Evolutionary conservation across 1,284 basidiomycete genomes (phyloP).

Genomic region (Irpex sp.): DNA sequence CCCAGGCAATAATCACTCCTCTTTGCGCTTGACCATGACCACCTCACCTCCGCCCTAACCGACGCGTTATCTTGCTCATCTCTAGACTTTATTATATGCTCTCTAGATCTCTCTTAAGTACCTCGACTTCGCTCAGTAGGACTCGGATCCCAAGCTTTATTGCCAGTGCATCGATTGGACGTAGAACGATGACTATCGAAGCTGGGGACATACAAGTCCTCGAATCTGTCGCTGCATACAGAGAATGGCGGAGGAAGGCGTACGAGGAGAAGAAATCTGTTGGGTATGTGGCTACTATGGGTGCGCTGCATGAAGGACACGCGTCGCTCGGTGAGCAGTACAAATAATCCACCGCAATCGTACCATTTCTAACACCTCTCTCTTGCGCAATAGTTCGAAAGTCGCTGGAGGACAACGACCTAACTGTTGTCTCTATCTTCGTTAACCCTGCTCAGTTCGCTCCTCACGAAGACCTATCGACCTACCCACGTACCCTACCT

Average conservation of each 20-base stretch:
- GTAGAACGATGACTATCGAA: conserved; percentile 31
- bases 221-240: conserved; percentile 63
- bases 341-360: not conserved
- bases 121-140: not conserved
- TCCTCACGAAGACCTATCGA: conserved; percentile 86
- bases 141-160: not conserved
- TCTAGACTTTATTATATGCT: too few relatives aligned
- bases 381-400: conserved; percentile 44
- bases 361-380: conserved; percentile 1
- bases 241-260: conserved; percentile 74
- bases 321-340: conserved; percentile 73
- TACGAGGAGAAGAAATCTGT: conserved; percentile 64
- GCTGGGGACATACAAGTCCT: conserved; percentile 73
- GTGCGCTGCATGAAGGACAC: conserved; percentile 93
- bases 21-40: too few relatives aligned
- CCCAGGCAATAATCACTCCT: too few relatives aligned
- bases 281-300: conserved; percentile 97
- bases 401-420: conserved; percentile 77
- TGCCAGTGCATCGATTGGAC: not conserved
- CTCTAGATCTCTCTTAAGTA: too few relatives aligned
- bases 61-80: too few relatives aligned
- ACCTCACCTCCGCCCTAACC: too few relatives aligned
- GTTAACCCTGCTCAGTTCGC: conserved; percentile 99
- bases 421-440: conserved; percentile 93
- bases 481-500: conserved; percentile 86